Percentiles rank a stretch among this genome's conserved stretches.
These are phyloP conservation scores for Fallopia convolvulus DNA, from an alignment of 148 eudicot species.

Conservation along the genomic window DNA sequence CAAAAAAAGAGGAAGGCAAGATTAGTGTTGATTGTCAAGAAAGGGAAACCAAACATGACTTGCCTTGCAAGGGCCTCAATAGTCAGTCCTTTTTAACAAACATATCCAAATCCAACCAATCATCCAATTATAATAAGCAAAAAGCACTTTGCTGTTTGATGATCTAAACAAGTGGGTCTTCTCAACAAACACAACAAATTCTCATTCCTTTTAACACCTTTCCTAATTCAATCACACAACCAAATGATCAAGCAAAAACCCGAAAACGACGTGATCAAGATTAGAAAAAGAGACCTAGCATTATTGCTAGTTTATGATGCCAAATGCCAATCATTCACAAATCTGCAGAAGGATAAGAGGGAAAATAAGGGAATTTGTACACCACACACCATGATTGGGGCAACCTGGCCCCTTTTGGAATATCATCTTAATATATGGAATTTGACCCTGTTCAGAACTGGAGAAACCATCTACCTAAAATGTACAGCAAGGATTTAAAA, in stretches of 20 bases:
- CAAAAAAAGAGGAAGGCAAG: neutral
- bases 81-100: neutral
- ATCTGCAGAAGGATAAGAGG: neutral
- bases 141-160: neutral
- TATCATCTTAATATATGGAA: neutral
- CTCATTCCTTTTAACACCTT: neutral
- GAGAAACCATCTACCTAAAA: neutral
- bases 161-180: neutral
- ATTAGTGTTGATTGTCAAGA: neutral
- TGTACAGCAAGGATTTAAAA: neutral
- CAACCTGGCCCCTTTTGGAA: constrained; percentile 1
- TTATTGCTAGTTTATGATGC: neutral
- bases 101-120: constrained; percentile 3
- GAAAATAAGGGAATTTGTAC: neutral
- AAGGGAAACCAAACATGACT: neutral
- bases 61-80: constrained; percentile 9
- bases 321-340: neutral
- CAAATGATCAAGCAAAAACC: neutral
- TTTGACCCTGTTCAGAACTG: neutral
- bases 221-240: neutral
- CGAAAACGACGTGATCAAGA: neutral
- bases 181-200: constrained; percentile 5
- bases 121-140: neutral
- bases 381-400: neutral
- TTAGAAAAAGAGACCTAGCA: neutral